Percentiles rank a stretch among this genome's conserved stretches.
phyloP scores from a whole-genome alignment of 2,329 filamentous ascomycete species.

The Aspergillus hiratsukae region DNA sequence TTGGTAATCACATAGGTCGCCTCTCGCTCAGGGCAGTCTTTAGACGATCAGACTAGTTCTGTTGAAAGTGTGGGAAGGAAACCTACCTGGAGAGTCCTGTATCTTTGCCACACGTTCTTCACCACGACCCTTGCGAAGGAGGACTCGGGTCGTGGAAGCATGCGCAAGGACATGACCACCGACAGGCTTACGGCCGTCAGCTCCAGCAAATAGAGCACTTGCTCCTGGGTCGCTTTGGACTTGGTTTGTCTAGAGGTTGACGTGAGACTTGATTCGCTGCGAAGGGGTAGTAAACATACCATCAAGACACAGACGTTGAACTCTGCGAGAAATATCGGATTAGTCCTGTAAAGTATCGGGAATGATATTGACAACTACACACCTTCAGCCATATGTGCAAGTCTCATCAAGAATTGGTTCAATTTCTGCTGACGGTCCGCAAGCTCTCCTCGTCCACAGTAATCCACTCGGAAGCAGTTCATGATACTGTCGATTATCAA shows the following conservation, averaged over 20 bases:
- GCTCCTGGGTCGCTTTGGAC: constrained; percentile 68
- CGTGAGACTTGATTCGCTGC: constrained; percentile 2
- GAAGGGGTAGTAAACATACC: constrained; percentile 34
- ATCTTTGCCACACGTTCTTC: constrained; percentile 68
- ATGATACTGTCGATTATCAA: constrained; percentile 68
- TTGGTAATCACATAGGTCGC: constrained; percentile 67
- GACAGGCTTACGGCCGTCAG: constrained; percentile 63
- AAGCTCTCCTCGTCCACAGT: constrained; percentile 61
- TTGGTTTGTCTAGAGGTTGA: constrained; percentile 56
- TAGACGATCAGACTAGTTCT: constrained; percentile 13
- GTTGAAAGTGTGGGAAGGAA: not conserved
- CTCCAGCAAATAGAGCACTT: constrained; percentile 62
- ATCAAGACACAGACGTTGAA: constrained; percentile 64
- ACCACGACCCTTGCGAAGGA: constrained; percentile 64
- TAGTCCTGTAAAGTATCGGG: constrained; percentile 5
- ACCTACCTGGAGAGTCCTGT: constrained; percentile 60
- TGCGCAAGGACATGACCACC: constrained; percentile 66
- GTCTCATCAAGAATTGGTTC: constrained; percentile 59
- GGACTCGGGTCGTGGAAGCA: constrained; percentile 61
- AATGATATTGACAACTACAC: constrained; percentile 4
- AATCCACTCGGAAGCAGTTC: constrained; percentile 65
- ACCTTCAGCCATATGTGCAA: constrained; percentile 63
- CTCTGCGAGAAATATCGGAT: constrained; percentile 36
- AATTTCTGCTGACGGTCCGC: constrained; percentile 66
- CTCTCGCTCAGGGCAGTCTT: constrained; percentile 64